Evolutionary conservation across 2,329 filamentous ascomycete species (phyloP).

Genomic region (Diaporthe destruens): DNA sequence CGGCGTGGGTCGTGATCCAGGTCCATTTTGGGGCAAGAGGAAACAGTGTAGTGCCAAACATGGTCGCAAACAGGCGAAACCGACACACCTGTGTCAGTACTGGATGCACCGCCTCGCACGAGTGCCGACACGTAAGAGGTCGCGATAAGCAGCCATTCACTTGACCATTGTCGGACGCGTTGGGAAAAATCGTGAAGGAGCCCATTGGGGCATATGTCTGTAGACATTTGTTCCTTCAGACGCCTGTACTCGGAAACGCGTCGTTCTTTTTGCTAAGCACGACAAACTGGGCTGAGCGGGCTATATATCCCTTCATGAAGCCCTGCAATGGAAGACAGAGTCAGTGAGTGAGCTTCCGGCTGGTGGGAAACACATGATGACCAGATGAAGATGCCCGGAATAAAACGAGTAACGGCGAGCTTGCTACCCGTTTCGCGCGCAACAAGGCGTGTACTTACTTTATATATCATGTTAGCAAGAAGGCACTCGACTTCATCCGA

Average conservation of each 20-base stretch:
- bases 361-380: neutral
- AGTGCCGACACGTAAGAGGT: neutral
- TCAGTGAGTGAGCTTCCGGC: conserved; percentile 47
- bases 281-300: conserved; percentile 88
- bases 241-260: conserved; percentile 91
- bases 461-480: conserved; percentile 97
- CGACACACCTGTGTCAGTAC: neutral
- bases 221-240: conserved; percentile 54
- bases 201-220: neutral
- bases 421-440: neutral
- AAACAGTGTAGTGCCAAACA: neutral
- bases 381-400: neutral
- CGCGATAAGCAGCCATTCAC: neutral
- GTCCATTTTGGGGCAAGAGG: neutral
- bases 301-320: conserved; percentile 98
- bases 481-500: conserved; percentile 95
- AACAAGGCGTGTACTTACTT: conserved; percentile 66
- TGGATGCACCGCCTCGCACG: neutral
- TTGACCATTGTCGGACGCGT: neutral
- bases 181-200: neutral
- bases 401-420: neutral
- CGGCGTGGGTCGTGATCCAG: neutral
- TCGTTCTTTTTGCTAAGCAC: conserved; percentile 95
- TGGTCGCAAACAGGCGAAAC: conserved; percentile 6
- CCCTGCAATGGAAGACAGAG: conserved; percentile 66